Conservation (phyloP, 2,329 filamentous ascomycete genomes). For the Dactylonectria estremocensis region DNA sequence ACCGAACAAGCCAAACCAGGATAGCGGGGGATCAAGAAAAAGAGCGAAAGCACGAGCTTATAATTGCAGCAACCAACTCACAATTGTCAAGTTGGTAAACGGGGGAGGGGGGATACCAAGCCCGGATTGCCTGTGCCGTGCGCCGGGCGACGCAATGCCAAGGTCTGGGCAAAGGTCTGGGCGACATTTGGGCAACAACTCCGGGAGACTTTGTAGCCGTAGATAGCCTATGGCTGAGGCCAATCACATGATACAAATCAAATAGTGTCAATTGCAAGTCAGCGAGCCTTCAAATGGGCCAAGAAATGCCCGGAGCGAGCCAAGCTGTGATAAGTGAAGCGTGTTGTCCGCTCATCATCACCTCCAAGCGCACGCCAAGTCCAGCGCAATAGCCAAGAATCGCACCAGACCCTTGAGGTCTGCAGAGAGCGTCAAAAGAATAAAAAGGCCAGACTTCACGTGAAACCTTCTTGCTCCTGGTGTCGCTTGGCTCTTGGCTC, state of each 20-base stretch:
- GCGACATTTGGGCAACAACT: constrained; percentile 21
- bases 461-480: not conserved
- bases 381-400: constrained; percentile 17
- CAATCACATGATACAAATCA: too few relatives aligned
- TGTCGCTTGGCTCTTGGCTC: not conserved
- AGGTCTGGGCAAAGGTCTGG: constrained; percentile 47
- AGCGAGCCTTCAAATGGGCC: too few relatives aligned
- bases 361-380: constrained; percentile 11
- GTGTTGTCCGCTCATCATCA: not conserved
- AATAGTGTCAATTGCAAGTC: too few relatives aligned
- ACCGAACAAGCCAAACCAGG: not conserved
- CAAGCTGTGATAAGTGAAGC: not conserved
- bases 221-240: too few relatives aligned
- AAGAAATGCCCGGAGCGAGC: not conserved
- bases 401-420: not conserved
- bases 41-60: constrained; percentile 5
- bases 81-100: constrained; percentile 6
- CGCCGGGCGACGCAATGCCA: constrained; percentile 38
- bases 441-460: not conserved
- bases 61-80: not conserved
- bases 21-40: not conserved
- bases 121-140: constrained; percentile 15
- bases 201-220: not conserved
- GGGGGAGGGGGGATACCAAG: constrained; percentile 25
- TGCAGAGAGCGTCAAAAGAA: not conserved